Evolutionary conservation across 2,329 filamentous ascomycete species (phyloP).

Genomic region (Huntiella bhutanensis): DNA sequence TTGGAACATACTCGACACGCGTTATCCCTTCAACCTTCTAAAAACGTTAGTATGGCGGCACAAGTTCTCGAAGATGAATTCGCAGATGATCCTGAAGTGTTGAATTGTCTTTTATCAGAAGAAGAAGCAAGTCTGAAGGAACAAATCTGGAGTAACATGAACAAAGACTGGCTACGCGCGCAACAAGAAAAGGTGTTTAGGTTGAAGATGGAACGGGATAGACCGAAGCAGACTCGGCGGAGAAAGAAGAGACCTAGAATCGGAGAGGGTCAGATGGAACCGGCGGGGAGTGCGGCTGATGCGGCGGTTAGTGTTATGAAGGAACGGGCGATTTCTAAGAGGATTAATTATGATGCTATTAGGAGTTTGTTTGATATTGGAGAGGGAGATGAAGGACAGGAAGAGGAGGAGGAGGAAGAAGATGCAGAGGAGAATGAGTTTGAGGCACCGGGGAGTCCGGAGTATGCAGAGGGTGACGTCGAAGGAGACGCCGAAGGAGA

Average conservation of each 20-base stretch:
- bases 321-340: constrained; percentile 49
- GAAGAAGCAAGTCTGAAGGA: constrained; percentile 70
- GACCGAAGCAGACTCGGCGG: constrained; percentile 37
- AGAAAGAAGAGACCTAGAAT: constrained; percentile 37
- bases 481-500: constrained; percentile 17
- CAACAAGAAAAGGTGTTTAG: constrained; percentile 71
- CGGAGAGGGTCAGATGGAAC: constrained; percentile 44
- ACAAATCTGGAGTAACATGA: constrained; percentile 82
- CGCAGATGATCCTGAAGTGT: constrained; percentile 72
- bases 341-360: constrained; percentile 54
- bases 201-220: constrained; percentile 42
- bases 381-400: constrained; percentile 18
- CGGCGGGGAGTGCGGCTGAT: constrained; percentile 49
- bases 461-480: constrained; percentile 20
- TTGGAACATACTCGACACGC: constrained; percentile 33
- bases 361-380: constrained; percentile 33
- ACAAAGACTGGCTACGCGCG: constrained; percentile 78
- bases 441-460: constrained; percentile 17
- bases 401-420: constrained; percentile 19
- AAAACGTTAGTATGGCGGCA: constrained; percentile 35
- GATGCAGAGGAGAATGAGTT: constrained; percentile 19
- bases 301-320: constrained; percentile 50
- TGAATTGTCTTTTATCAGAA: constrained; percentile 54
- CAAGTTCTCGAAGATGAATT: constrained; percentile 69
- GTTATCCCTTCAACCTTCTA: constrained; percentile 27